phyloP scores from a whole-genome alignment of 768 basidiomycete species.

The Termitomyces sp. region DNA sequence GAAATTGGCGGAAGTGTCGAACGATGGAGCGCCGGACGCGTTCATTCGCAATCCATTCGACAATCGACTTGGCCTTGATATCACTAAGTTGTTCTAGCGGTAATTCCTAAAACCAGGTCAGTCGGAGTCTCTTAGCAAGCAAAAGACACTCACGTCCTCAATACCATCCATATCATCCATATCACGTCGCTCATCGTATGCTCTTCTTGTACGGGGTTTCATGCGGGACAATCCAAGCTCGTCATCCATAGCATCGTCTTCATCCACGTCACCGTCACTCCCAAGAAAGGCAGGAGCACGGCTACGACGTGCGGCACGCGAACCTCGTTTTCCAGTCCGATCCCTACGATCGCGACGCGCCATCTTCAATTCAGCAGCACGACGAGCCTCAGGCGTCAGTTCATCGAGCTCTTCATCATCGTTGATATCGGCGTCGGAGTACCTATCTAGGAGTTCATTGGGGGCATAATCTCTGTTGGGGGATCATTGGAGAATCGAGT shows the following conservation, averaged over 20 bases:
- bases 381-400: conserved; percentile 63
- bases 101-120: conserved; percentile 58
- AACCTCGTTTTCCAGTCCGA: conserved; percentile 59
- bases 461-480: conserved; percentile 72
- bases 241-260: conserved; percentile 66
- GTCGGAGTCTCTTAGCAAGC: background rate
- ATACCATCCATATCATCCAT: conserved; percentile 87
- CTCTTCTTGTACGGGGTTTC: conserved; percentile 77
- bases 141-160: conserved; percentile 64
- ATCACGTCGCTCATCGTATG: conserved; percentile 91
- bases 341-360: conserved; percentile 78
- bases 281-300: conserved; percentile 87
- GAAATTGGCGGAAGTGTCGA: conserved; percentile 90
- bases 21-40: conserved; percentile 87
- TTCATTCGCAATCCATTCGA: conserved; percentile 95
- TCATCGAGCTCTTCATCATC: conserved; percentile 72
- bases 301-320: conserved; percentile 71
- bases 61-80: conserved; percentile 95
- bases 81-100: conserved; percentile 95
- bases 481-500: conserved; percentile 8
- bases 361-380: conserved; percentile 86
- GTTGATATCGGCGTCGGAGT: conserved; percentile 84
- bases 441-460: conserved; percentile 79
- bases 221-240: conserved; percentile 65
- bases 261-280: conserved; percentile 76